A percentile compares a stretch with the other conserved stretches of the same genome.
Evolutionary conservation across 805 yeast genomes (phyloP).

Genomic region (Nakazawaea ernobii): DNA sequence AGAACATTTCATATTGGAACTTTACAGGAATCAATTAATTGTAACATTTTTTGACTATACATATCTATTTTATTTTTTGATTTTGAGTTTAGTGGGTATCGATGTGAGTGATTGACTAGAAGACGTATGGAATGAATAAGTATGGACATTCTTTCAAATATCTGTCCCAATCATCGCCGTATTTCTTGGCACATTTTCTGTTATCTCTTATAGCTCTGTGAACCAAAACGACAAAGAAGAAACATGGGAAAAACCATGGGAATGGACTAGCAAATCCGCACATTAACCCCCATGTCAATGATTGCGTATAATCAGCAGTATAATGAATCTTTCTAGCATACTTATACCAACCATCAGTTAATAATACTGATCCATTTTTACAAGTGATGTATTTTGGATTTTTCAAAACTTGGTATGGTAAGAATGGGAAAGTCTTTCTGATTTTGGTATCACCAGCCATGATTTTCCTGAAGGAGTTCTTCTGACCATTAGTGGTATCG

Average conservation of each 20-base stretch:
- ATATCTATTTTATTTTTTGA: too few relatives aligned
- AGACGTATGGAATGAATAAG: slow-evolving; percentile 83
- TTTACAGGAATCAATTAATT: too few relatives aligned
- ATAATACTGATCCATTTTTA: slow-evolving; percentile 74
- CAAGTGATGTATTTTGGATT: slow-evolving; percentile 85
- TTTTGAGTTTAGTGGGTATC: too few relatives aligned
- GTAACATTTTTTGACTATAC: too few relatives aligned
- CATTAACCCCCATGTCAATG: slow-evolving; percentile 84
- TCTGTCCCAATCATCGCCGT: slow-evolving; percentile 91
- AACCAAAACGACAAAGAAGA: slow-evolving; percentile 78
- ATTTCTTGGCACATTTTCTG: slow-evolving; percentile 76
- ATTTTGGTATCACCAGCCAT: slow-evolving; percentile 72
- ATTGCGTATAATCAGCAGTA: slow-evolving; percentile 89
- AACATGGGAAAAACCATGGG: slow-evolving; percentile 94
- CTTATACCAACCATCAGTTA: slow-evolving; percentile 92
- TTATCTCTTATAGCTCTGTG: slow-evolving; percentile 91
- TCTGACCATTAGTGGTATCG: slow-evolving; percentile 93
- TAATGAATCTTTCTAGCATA: slow-evolving; percentile 93
- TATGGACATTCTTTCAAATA: slow-evolving; percentile 88
- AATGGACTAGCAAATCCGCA: slow-evolving; percentile 86
- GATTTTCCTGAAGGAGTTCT: slow-evolving; percentile 81
- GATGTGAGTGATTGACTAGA: slow-evolving; percentile 32
- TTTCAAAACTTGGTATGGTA: slow-evolving; percentile 76
- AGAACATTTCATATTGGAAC: too few relatives aligned
- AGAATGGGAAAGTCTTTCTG: slow-evolving; percentile 89